Conservation (phyloP, 1,284 basidiomycete genomes). For the Irpex sp. region DNA sequence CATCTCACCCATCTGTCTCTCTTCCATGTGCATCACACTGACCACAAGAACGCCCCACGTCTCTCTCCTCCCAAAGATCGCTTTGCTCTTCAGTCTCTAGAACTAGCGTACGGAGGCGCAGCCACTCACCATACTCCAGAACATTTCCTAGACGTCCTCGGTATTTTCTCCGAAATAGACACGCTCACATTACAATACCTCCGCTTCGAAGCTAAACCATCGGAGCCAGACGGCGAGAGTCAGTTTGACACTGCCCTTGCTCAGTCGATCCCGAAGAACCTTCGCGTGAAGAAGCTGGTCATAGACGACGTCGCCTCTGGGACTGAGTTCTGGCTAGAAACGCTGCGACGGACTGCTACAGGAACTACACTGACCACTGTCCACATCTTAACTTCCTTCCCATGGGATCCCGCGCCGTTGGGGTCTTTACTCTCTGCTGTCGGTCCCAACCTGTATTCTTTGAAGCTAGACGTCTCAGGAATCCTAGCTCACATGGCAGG, state of each 20-base stretch:
- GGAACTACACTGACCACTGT: neutral
- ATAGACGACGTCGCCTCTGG: neutral
- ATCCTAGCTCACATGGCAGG: neutral
- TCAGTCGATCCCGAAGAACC: neutral
- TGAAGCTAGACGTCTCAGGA: neutral
- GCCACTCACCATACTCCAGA: neutral
- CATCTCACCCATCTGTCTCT: neutral
- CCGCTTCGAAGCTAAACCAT: neutral
- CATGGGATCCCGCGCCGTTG: neutral
- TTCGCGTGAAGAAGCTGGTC: neutral
- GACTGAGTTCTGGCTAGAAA: neutral
- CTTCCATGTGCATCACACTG: neutral
- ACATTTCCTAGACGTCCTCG: constrained; percentile 5
- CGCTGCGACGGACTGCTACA: neutral
- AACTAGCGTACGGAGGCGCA: neutral
- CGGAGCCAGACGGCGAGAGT: neutral
- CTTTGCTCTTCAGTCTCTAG: neutral
- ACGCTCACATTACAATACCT: neutral
- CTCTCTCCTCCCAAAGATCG: neutral
- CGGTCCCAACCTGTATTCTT: neutral
- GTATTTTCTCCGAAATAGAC: neutral
- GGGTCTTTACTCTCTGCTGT: neutral
- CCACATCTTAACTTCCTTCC: neutral
- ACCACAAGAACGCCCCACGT: neutral
- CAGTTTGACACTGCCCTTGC: neutral